A percentile compares a stretch with the other conserved stretches of the same genome.
phyloP scores from a whole-genome alignment of 345 rosid species.

The Euphorbia lathyris region DNA sequence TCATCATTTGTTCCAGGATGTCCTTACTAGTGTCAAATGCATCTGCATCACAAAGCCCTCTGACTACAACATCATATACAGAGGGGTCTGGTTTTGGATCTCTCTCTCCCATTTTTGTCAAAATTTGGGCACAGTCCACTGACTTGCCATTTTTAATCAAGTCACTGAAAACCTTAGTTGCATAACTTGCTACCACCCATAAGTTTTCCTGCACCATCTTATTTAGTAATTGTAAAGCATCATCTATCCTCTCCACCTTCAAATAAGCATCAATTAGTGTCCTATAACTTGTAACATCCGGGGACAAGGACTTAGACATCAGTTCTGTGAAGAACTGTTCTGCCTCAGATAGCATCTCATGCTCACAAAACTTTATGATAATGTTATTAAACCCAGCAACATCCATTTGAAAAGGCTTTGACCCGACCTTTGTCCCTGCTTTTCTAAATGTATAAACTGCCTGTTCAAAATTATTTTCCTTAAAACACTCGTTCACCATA shows the following conservation, averaged over 20 bases:
- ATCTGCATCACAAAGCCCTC: slow-evolving; percentile 70
- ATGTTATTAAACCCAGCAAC: slow-evolving; percentile 77
- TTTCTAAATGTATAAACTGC: slow-evolving; percentile 63
- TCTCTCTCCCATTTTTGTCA: slow-evolving; percentile 84
- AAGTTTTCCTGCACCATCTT: slow-evolving; percentile 75
- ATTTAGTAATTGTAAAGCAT: slow-evolving; percentile 54
- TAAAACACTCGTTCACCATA: slow-evolving; percentile 93
- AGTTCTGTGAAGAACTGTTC: slow-evolving; percentile 56
- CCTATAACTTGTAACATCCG: slow-evolving; percentile 71
- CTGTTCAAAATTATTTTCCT: slow-evolving; percentile 57
- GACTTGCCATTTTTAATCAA: slow-evolving; percentile 72
- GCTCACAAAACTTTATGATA: slow-evolving; percentile 67
- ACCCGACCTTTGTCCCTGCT: slow-evolving; percentile 62
- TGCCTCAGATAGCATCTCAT: slow-evolving; percentile 73
- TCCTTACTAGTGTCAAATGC: slow-evolving; percentile 56
- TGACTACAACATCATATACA: slow-evolving; percentile 75
- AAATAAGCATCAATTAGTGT: slow-evolving; percentile 73
- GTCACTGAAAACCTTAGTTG: slow-evolving; percentile 59
- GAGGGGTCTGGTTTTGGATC: slow-evolving; percentile 91
- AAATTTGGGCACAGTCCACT: slow-evolving; percentile 55
- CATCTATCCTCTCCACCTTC: slow-evolving; percentile 63
- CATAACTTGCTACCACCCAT: slow-evolving; percentile 88
- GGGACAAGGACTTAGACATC: slow-evolving; percentile 56
- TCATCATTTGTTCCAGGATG: slow-evolving; percentile 64
- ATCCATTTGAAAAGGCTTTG: slow-evolving; percentile 83